Evolutionary conservation across 148 eudicot genomes (phyloP), one percentile per base, ranked within the genome.

Genomic region (Arctostaphylos glauca): DNA sequence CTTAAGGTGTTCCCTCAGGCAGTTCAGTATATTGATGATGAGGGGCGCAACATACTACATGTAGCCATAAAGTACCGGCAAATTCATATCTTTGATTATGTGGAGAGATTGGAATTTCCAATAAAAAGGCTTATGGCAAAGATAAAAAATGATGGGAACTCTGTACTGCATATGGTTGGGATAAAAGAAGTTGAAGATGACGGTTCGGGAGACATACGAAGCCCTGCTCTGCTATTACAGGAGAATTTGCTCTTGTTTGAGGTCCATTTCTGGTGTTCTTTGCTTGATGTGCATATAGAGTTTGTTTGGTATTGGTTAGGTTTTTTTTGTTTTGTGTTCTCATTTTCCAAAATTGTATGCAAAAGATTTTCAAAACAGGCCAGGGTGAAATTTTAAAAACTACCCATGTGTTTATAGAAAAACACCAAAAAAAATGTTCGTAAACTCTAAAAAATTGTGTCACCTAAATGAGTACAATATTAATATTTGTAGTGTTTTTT

Each of bases 181-280:
- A 73, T 73, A 23, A 73, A 44, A 23, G 52, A 8, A 73, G 52
- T 5, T 10, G 48, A 43, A 3, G 47, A 3, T 3, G 0, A 9
- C 15, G 47, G 6, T 12, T 6, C 2, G 3, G 21, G 10, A 16
- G 9, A 14, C 8, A 15, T 44, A 21, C 19, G 21, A 72, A 44
- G 50, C 21, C 76, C 50, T 43, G 76, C 52, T 46, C 9, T 72
- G 50, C 46, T 10, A 31, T 9, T 70, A 16, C 74, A 41, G 12
- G 47, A 70, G 74, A 47, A 70, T 19, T 70, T 70, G 74, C 47
- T 70, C 74, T 70, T 70, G 76, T 72, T 72, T 44, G 76, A 72
- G 76, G 76, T 72, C 5, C 7, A 4, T 7, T 72, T 43, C 21
- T 3, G 19, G 3, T 7, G 3, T 50, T 21, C 5, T 0, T 9